Conservation (phyloP, 2,329 filamentous ascomycete species). For the Chaetothyriales sp. region DNA sequence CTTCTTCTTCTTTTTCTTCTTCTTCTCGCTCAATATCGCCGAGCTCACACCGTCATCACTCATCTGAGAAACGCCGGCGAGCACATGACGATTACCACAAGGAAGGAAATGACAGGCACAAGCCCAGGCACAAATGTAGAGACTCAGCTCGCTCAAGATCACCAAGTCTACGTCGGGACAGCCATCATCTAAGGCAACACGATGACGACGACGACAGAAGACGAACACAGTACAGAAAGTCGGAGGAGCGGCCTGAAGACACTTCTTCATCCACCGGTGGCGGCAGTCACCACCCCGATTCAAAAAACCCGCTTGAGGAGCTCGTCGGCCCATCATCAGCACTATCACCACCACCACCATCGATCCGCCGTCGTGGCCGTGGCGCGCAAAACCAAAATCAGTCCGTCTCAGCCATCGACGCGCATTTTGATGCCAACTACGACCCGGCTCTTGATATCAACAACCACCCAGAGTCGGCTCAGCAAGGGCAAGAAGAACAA, state of each 20-base stretch:
- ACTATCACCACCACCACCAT: conserved; percentile 38
- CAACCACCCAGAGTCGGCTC: conserved; percentile 31
- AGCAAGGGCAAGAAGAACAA: conserved; percentile 24
- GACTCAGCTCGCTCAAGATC: conserved; percentile 12
- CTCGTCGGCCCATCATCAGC: conserved; percentile 59
- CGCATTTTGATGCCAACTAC: conserved; percentile 56
- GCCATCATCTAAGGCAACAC: conserved; percentile 1
- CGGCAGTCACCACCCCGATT: conserved; percentile 28
- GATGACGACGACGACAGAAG: background rate
- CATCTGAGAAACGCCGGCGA: background rate
- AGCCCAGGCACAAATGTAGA: background rate
- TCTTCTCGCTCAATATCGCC: background rate
- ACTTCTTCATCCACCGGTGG: background rate
- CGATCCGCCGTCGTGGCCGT: conserved; percentile 49
- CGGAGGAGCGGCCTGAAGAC: background rate
- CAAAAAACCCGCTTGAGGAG: conserved; percentile 62
- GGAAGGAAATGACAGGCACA: background rate
- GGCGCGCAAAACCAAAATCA: conserved; percentile 44
- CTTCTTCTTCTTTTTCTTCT: too few relatives aligned
- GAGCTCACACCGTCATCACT: background rate
- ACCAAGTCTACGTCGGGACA: conserved; percentile 12
- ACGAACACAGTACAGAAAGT: background rate
- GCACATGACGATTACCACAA: background rate
- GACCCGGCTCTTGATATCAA: conserved; percentile 35
- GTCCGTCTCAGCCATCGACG: conserved; percentile 50